Evolutionary conservation across 257 asterid species (phyloP).

Genomic region (Scutellaria baicalensis): DNA sequence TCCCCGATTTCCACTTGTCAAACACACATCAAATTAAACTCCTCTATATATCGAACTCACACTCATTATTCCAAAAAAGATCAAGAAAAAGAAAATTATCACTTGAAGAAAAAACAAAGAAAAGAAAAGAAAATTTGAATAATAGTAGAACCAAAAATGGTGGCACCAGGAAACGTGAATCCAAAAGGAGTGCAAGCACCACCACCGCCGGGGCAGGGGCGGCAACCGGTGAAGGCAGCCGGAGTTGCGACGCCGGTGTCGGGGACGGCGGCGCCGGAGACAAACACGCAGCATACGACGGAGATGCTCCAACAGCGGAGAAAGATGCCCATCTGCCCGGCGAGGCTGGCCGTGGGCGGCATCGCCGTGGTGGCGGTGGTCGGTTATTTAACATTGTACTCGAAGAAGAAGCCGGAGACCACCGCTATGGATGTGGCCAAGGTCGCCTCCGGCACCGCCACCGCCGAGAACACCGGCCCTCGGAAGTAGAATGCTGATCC

Average conservation of each 20-base stretch:
- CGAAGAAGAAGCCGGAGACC: conserved; percentile 67
- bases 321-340: conserved; percentile 40
- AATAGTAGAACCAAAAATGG: conserved; percentile 22
- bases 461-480: conserved; percentile 40
- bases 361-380: conserved; percentile 33
- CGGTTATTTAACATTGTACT: conserved; percentile 52
- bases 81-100: background rate
- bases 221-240: conserved; percentile 22
- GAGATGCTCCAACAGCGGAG: conserved; percentile 67
- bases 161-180: conserved; percentile 45
- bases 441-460: conserved; percentile 48
- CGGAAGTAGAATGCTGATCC: conserved; percentile 18
- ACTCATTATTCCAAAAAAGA: background rate
- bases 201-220: conserved; percentile 42
- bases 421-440: conserved; percentile 78
- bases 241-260: conserved; percentile 15
- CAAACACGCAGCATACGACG: conserved; percentile 36
- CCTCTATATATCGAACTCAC: background rate
- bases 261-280: conserved; percentile 39
- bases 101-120: background rate
- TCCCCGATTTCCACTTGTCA: conserved; percentile 28
- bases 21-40: background rate
- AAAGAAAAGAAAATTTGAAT: background rate
- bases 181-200: conserved; percentile 35
- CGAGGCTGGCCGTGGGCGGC: conserved; percentile 45